Evolutionary conservation across 176 grass and related monocot species (phyloP), one percentile per base, ranked within the genome.

Genomic region (Puya raimondii): DNA sequence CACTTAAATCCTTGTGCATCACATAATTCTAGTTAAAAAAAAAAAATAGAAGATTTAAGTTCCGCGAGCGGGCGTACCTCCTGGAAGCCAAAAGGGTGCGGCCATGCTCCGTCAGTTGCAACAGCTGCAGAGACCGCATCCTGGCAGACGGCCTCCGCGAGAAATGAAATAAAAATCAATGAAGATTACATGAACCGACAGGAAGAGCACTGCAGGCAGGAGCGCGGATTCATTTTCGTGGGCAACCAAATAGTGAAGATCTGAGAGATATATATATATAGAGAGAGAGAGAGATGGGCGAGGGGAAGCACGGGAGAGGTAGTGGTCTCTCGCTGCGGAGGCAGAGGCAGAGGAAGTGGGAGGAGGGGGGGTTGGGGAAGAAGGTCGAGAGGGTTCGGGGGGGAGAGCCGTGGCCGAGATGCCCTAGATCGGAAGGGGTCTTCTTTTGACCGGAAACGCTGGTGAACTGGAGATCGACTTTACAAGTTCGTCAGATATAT

Each of bases 121-220:
- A 80, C 80, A 97, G 71, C 83, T 97, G 93, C 72, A 92, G 93
- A 18, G 93, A 92, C 53, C 84, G 66, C 93, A 97, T 97, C 61
- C 73, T 81, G 74, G 68, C 50, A 76, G 49, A 80, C 29, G 29
- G 65, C 29, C 51, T 57, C 70, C 53, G 53, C 57, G 53, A 66
- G 70, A 17, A 25, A 71, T 70, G 54, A 48, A 68, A 78, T 65
- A 49, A 48, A 12, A 63, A 48, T 50, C 47, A 79, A 15, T 1
- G 71, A 50, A 65, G 56, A 71, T 10, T 9, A 21, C 51, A 79
- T 9, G 20, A 42, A 79, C 53, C 54, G 56, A 70, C 15, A 63
- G 50, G 64, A 52, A 64, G 23, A 66, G 11, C 65, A 22, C 14
- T 18, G 2, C 16, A 18, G 56, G 56, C 21, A 61, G 21, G 56